phyloP scores from a whole-genome alignment of 1,139 yeast genomes.

The Zygotorulaspora mrakii region DNA sequence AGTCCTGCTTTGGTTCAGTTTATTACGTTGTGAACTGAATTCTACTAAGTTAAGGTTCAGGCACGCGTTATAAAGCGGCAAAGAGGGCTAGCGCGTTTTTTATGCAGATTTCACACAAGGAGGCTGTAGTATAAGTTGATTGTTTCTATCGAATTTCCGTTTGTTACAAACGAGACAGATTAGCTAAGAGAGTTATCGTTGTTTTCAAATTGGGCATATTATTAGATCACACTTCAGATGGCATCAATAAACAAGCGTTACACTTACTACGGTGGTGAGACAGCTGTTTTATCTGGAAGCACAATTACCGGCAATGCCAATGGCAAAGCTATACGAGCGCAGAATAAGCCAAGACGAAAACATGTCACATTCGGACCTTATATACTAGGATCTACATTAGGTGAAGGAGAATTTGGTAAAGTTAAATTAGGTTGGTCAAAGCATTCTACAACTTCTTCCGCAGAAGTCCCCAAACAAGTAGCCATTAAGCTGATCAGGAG shows the following conservation, averaged over 20 bases:
- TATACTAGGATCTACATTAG: slow-evolving; percentile 83
- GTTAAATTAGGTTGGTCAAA: slow-evolving; percentile 90
- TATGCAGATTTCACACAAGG: not conserved
- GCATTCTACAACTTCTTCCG: slow-evolving; percentile 8
- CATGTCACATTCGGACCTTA: slow-evolving; percentile 72
- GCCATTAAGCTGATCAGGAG: slow-evolving; percentile 90
- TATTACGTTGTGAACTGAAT: not conserved
- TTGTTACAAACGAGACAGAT: too few species aligned
- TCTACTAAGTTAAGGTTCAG: not conserved
- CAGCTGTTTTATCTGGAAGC: slow-evolving; percentile 10
- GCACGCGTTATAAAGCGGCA: not conserved
- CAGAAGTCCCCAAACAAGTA: slow-evolving; percentile 63
- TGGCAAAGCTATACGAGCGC: slow-evolving; percentile 4
- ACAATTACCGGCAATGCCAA: slow-evolving; percentile 5
- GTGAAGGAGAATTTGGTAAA: slow-evolving; percentile 97
- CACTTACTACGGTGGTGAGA: slow-evolving; percentile 28
- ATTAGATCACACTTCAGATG: slow-evolving; percentile 8
- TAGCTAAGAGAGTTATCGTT: too few species aligned
- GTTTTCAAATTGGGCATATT: not conserved
- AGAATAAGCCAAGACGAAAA: slow-evolving; percentile 35
- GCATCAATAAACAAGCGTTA: slow-evolving; percentile 22
- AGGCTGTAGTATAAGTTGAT: not conserved
- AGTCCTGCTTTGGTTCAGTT: not conserved
- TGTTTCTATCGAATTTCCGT: too few species aligned
- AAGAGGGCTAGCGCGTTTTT: not conserved